Evolutionary conservation across 2,329 filamentous ascomycete genomes (phyloP), one percentile per base, ranked within the genome.

Genomic region (Fusarium sublunatum): DNA sequence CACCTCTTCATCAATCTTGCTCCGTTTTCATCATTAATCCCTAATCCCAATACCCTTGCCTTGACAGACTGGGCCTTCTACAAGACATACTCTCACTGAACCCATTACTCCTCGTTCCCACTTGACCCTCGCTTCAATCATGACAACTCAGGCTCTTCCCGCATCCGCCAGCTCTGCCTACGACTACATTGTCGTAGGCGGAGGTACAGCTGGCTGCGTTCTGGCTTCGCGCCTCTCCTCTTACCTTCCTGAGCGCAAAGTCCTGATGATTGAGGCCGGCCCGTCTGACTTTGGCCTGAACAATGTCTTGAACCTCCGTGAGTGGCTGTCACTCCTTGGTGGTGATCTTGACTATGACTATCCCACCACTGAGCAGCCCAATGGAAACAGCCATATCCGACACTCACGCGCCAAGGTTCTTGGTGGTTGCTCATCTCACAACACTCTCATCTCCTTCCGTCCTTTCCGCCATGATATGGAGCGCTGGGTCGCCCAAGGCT

Each of bases 271-370:
- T 75, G 93, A 97, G 81, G 93, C 89, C 65, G 93, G 93, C 41
- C 93, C 93, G 52, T 94, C 91, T 74, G 93, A 96, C 77, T 95
- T 89, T 78, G 91, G 91, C 82, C 91, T 96, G 76, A 90, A 95
- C 76, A 87, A 91, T 53, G 93, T 96, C 41, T 84, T 96, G 46
- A 88, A 94, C 70, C 84, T 96, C 68, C 92, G 92, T 73, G 88
- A 96, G 78, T 96, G 93, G 93, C 82, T 96, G 64, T 87, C 84
- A 65, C 82, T 97, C 46, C 86, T 97, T 26, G 93, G 93, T 64
- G 91, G 92, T 72, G 88, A 96, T 73, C 85, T 96, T 60, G 93
- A 97, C 79, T 96, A 94, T 77, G 92, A 96, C 78, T 96, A 96
- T 78, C 86, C 86, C 72, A 96, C 92, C 36, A 92, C 88, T 43